Evolutionary conservation across 148 eudicot genomes (phyloP).

Genomic region (Suaeda aralocaspica): DNA sequence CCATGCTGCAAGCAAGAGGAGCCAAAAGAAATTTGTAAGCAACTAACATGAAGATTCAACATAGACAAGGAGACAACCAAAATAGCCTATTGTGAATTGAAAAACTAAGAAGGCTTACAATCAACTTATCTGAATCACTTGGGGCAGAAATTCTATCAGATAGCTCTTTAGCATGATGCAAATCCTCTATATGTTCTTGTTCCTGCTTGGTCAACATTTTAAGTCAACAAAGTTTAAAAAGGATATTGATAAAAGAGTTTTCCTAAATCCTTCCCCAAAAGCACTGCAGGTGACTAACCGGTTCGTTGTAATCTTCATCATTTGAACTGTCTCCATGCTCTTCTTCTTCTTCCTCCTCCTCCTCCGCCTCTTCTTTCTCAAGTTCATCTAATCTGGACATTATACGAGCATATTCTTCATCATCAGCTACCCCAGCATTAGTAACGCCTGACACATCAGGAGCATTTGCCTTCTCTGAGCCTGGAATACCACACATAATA

Average conservation of each 20-base stretch:
- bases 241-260: no score
- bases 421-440: slow-evolving; percentile 28
- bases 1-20: slow-evolving; percentile 32
- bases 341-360: slow-evolving; percentile 12
- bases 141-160: slow-evolving; percentile 15
- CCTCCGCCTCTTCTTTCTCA: slow-evolving; percentile 61
- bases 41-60: background rate
- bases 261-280: background rate
- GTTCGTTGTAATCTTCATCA: slow-evolving; percentile 23
- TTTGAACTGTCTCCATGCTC: slow-evolving; percentile 31
- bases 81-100: background rate
- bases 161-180: slow-evolving; percentile 7
- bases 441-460: slow-evolving; percentile 21
- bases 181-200: slow-evolving; percentile 24
- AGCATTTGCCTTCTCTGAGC: slow-evolving; percentile 20
- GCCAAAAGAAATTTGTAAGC: background rate
- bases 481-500: slow-evolving; percentile 19
- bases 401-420: slow-evolving; percentile 49
- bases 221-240: background rate
- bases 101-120: slow-evolving; percentile 4
- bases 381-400: slow-evolving; percentile 62
- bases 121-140: slow-evolving; percentile 20
- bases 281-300: slow-evolving; percentile 6
- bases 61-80: background rate
- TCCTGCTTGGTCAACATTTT: slow-evolving; percentile 14